Evolutionary conservation across 345 rosid species (phyloP).

Genomic region (Capsella bursapastoris): DNA sequence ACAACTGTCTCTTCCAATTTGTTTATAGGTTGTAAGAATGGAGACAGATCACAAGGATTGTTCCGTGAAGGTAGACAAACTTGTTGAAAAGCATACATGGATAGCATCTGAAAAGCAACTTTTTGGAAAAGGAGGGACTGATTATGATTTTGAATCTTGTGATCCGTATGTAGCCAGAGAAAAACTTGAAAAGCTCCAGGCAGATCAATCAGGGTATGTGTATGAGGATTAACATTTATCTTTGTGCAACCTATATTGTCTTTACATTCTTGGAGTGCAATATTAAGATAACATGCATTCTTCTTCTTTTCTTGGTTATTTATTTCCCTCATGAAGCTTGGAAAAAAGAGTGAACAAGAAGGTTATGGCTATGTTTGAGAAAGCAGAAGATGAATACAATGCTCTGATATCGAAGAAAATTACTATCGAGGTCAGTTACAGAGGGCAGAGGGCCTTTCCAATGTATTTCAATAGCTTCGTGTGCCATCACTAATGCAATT

Average conservation of each 20-base stretch:
- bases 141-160: slow-evolving; percentile 82
- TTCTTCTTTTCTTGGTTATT: slow-evolving; percentile 26
- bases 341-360: slow-evolving; percentile 98
- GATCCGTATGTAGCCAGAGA: slow-evolving; percentile 79
- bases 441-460: slow-evolving; percentile 12
- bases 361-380: slow-evolving; percentile 98
- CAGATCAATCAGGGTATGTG: slow-evolving; percentile 82
- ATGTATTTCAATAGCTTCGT: slow-evolving; percentile 21
- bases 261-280: slow-evolving; percentile 13
- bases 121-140: slow-evolving; percentile 94
- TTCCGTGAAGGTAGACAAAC: slow-evolving; percentile 75
- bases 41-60: slow-evolving; percentile 92
- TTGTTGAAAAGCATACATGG: slow-evolving; percentile 96
- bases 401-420: slow-evolving; percentile 86
- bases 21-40: slow-evolving; percentile 74
- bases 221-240: not conserved
- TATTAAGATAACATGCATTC: slow-evolving; percentile 3
- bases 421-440: slow-evolving; percentile 79
- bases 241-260: not conserved
- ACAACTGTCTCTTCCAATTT: slow-evolving; percentile 16
- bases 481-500: slow-evolving; percentile 25
- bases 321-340: slow-evolving; percentile 56
- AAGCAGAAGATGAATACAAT: slow-evolving; percentile 98
- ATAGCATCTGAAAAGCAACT: slow-evolving; percentile 89
- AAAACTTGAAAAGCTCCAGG: slow-evolving; percentile 82